phyloP scores from a whole-genome alignment of 495 filamentous ascomycete genomes.

The Tuber melanosporum region DNA sequence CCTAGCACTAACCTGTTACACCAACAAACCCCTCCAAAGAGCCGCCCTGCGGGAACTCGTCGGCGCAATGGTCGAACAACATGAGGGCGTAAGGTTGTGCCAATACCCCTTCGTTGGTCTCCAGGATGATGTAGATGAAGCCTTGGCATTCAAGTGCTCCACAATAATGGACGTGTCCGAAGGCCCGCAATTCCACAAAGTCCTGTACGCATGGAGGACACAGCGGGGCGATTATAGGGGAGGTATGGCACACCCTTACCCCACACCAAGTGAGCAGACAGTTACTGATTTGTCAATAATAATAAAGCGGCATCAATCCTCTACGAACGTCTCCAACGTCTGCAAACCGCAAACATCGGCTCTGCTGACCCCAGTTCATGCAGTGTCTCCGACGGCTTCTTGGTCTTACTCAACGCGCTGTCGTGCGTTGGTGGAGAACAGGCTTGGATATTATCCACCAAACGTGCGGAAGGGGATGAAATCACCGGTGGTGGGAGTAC shows the following conservation, averaged over 20 bases:
- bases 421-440: conserved; percentile 74
- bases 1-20: conserved; percentile 64
- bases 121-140: conserved; percentile 67
- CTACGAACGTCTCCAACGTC: conserved; percentile 58
- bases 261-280: neutral
- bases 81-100: conserved; percentile 61
- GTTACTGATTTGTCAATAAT: neutral
- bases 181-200: conserved; percentile 64
- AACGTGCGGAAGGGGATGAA: conserved; percentile 41
- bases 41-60: conserved; percentile 61
- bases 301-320: conserved; percentile 62
- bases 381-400: conserved; percentile 60
- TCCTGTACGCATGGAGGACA: conserved; percentile 84
- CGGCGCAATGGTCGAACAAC: conserved; percentile 61
- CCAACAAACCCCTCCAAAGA: conserved; percentile 55
- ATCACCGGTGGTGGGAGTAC: conserved; percentile 31
- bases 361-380: conserved; percentile 50
- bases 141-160: conserved; percentile 59
- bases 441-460: conserved; percentile 57
- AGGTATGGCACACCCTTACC: conserved; percentile 7
- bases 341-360: conserved; percentile 52
- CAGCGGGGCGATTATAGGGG: conserved; percentile 78
- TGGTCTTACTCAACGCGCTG: conserved; percentile 81
- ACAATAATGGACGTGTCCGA: conserved; percentile 53
- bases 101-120: conserved; percentile 70